Conservation (phyloP, 441 rosid genomes). For the Syzygium malaccense region DNA sequence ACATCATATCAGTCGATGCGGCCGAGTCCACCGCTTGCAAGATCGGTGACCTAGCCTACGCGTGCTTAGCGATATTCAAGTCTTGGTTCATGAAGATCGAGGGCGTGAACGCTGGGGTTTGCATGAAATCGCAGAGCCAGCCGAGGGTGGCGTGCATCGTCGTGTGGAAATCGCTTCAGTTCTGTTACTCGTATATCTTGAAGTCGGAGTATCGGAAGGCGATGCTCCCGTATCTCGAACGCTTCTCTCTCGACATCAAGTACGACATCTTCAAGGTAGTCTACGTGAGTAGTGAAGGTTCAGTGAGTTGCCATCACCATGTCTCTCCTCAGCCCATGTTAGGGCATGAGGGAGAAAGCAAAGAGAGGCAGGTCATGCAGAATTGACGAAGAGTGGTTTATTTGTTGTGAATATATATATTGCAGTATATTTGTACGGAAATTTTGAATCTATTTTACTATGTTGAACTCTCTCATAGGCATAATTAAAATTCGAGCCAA, state of each 20-base stretch:
- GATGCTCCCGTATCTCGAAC: slow-evolving; percentile 25
- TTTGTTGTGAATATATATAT: neutral
- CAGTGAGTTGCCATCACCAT: neutral
- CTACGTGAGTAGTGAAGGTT: slow-evolving; percentile 24
- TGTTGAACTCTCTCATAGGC: neutral
- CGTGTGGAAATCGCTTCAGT: slow-evolving; percentile 40
- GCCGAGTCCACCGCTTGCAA: slow-evolving; percentile 8
- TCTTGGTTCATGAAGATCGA: slow-evolving; percentile 36
- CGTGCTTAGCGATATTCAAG: slow-evolving; percentile 39
- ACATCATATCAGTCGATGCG: slow-evolving; percentile 27
- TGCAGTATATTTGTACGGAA: neutral
- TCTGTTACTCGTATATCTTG: slow-evolving; percentile 46
- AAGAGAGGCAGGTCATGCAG: slow-evolving; percentile 5
- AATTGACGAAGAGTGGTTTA: neutral
- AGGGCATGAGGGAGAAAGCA: slow-evolving; percentile 4
- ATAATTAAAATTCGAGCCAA: neutral
- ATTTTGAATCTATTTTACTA: neutral
- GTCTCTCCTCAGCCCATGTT: neutral
- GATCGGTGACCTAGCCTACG: slow-evolving; percentile 22
- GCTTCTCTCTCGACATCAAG: slow-evolving; percentile 22
- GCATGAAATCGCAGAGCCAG: slow-evolving; percentile 23
- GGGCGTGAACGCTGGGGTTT: slow-evolving; percentile 40
- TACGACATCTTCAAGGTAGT: slow-evolving; percentile 46
- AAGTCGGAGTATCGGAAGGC: slow-evolving; percentile 21
- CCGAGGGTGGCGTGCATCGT: slow-evolving; percentile 26